Base-by-base conservation (phyloP, 78 protist genomes). In the Speleostelium caveatum region DNA sequence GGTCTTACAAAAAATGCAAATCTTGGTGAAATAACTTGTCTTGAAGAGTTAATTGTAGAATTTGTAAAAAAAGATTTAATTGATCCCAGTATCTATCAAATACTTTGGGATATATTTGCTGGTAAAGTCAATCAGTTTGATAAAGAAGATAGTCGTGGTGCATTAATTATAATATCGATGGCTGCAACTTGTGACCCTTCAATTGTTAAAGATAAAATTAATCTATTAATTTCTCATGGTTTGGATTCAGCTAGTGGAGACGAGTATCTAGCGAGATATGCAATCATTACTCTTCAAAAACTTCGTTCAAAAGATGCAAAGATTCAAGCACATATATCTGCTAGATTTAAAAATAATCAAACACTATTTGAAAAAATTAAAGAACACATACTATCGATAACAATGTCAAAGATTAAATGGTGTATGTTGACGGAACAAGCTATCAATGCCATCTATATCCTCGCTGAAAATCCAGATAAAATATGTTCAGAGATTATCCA, bases 41-140 rank as follows among this genome's bases (percentile, higher is more conserved):
- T 95, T 2, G 95, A 95, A 33, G 95, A 95, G 66, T 49, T 95
- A 36, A 61, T 95, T 1, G n/a, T 21, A 22, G 35, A 53, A 10
- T 19, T 77, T 14, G 16, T n/a, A 2, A 68, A 45, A 32, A 41
- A 68, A 28, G 39, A 38, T 0, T n/a, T 42, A 1, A 24, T 89
- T 10, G 21, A 53, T 32, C 75, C 8, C 17, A 28, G 45, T 5
- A 86, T 86, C 30, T 3, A 85, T 1, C 26, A 90, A 4, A 35
- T 38, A 36, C 86, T 95, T 58, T 95, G 97, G 97, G 93, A 93
- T 41, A 61, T 92, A 28, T 78, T 95, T 24, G 12, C 65, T 12
- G 49, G 65, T n/a, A 49, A 45, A 41, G 56, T 41, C 4, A 33
- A 12, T 4, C 21, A 30, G 3, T 36, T 24, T 19, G 51, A 28